Base-by-base conservation (phyloP, 2,329 filamentous ascomycete genomes). In the Colletotrichum paranaense region DNA sequence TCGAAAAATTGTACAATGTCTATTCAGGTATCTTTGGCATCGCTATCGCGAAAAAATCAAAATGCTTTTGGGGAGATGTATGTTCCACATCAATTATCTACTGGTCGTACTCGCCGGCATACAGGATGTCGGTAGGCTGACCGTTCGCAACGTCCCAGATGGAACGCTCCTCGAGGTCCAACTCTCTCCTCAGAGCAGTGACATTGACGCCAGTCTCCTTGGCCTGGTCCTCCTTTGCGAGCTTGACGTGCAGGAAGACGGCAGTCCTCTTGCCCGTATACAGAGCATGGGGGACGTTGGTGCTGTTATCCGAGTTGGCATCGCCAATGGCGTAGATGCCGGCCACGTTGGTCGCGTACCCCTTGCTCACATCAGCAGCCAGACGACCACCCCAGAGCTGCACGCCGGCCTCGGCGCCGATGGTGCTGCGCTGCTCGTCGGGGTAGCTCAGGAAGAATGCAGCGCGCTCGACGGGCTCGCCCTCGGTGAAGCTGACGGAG, bases 271-370 rank as follows among this genome's bases (percentile, higher is more conserved):
- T 92, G 3, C 89, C 90, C 14, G 82, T 88, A 77, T 84, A 92
- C 76, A 92, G 85, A 0, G 90, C 90, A 74, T 91, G 90, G 0
- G 89, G 89, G 0, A 92, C 86, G 74, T 92, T 92, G 3, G 89
- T 91, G 9, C 84, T 82, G n/a, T 87, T 87, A 66, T 91, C 89
- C 38, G 85, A 86, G 79, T 92, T 92, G 14, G 86, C 87, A 74
- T 92, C 90, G 0, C 90, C 90, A 24, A 92, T 79, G 5, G 88
- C 90, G 76, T 87, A 92, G 0, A 91, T 85, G 1, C 89, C 89
- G 0, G 81, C 77, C 4, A 90, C 76, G 65, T 86, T 91, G 0
- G 90, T 91, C 16, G 82, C 76, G 72, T 88, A 82, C 0, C 86
- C 87, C n/a, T 80, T 82, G 2, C 80, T 72, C 0, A 53, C 46